These are phyloP conservation scores for Trapa incisa DNA, from an alignment of 345 rosid species.

Conservation along the genomic window DNA sequence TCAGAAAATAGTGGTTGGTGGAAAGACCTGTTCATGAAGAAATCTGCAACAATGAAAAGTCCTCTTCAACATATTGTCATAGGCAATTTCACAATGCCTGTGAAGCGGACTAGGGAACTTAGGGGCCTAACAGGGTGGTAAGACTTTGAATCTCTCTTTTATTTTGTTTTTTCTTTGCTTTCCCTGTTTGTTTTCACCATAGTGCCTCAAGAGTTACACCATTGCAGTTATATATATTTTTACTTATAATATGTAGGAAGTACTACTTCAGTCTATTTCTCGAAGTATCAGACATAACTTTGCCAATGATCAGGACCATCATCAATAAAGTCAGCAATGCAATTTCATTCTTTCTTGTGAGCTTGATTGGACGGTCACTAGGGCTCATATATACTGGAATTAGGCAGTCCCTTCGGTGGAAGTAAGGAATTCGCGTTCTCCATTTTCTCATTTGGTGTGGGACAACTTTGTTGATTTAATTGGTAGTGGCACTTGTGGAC, in stretches of 20 bases:
- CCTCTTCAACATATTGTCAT: conserved; percentile 33
- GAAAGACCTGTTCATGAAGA: conserved; percentile 36
- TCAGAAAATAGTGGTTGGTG: conserved; percentile 48
- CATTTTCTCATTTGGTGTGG: background rate
- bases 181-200: conserved; percentile 1
- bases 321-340: conserved; percentile 58
- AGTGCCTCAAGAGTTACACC: background rate
- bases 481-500: background rate
- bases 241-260: conserved; percentile 38
- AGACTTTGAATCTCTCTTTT: conserved; percentile 4
- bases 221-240: background rate
- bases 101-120: conserved; percentile 72
- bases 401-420: conserved; percentile 86
- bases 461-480: background rate
- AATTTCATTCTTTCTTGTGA: conserved; percentile 73
- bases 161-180: conserved; percentile 15
- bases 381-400: conserved; percentile 87
- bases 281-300: conserved; percentile 65
- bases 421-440: conserved; percentile 24
- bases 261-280: conserved; percentile 79
- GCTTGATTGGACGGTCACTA: conserved; percentile 77
- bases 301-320: conserved; percentile 61
- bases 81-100: conserved; percentile 46
- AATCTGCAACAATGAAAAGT: conserved; percentile 22
- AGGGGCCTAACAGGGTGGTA: conserved; percentile 85